A percentile compares a stretch with the other conserved stretches of the same genome.
Conservation (phyloP, 2,329 filamentous ascomycete species). For the Sporothrix inflata region DNA sequence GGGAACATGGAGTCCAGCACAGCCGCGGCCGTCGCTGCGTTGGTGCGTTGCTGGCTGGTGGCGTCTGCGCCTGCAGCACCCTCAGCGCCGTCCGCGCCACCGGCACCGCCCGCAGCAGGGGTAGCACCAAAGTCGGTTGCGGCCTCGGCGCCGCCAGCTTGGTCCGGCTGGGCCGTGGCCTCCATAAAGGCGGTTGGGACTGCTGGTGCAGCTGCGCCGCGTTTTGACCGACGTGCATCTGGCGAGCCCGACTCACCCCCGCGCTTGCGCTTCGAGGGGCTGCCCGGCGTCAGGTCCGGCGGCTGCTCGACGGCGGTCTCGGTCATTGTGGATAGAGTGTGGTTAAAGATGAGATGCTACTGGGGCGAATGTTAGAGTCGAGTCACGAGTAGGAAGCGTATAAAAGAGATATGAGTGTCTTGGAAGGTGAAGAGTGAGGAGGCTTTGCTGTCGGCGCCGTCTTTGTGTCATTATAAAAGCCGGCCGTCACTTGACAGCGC, state of each 20-base stretch:
- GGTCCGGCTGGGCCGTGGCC: conserved; percentile 54
- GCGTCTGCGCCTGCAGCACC: conserved; percentile 50
- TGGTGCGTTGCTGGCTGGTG: conserved; percentile 50
- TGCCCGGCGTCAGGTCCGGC: conserved; percentile 1
- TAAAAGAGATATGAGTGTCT: no score
- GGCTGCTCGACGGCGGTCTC: not conserved
- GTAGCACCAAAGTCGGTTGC: conserved; percentile 59
- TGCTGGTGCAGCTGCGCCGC: conserved; percentile 50
- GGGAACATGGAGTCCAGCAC: conserved; percentile 62
- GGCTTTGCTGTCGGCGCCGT: not conserved
- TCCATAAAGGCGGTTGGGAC: conserved; percentile 58
- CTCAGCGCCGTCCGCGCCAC: conserved; percentile 52
- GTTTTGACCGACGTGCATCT: conserved; percentile 55
- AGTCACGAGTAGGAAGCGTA: not conserved
- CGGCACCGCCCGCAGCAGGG: conserved; percentile 53
- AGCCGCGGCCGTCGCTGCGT: conserved; percentile 62
- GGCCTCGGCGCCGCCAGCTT: conserved; percentile 35
- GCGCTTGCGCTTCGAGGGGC: conserved; percentile 59
- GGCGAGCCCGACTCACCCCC: conserved; percentile 53
- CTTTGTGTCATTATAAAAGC: not conserved
- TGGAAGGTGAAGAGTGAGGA: not conserved
- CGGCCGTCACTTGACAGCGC: conserved; percentile 8
- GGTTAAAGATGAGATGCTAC: not conserved
- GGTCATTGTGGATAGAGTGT: conserved; percentile 43
- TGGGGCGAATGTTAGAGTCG: not conserved